Evolutionary conservation across 768 basidiomycete genomes (phyloP).

Genomic region (Hypholoma fasciculare): DNA sequence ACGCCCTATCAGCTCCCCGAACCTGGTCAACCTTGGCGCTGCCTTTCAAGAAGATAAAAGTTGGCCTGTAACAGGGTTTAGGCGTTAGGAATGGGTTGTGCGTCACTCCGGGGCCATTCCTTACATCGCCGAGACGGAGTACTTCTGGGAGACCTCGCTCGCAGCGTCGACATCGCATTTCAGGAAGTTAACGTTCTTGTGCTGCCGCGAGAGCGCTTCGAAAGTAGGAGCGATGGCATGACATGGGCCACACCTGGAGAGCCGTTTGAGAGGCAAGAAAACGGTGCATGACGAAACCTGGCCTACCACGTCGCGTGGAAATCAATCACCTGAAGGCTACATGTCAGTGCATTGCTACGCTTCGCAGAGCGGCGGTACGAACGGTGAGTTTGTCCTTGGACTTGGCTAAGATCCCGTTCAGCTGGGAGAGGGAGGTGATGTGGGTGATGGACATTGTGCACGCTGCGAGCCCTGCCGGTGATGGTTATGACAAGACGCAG

Average conservation of each 20-base stretch:
- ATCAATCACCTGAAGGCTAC: constrained; percentile 66
- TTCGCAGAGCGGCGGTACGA: background rate
- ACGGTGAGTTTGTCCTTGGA: constrained; percentile 69
- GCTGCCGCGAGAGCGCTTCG: constrained; percentile 68
- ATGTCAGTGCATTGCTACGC: background rate
- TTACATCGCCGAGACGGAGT: constrained; percentile 74
- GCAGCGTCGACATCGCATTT: constrained; percentile 82
- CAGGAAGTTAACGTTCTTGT: constrained; percentile 73
- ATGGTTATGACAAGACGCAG: no score
- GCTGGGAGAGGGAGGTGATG: constrained; percentile 60
- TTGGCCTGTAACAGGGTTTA: constrained; percentile 55
- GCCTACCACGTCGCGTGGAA: constrained; percentile 82
- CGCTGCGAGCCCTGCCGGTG: background rate
- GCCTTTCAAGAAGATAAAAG: constrained; percentile 78
- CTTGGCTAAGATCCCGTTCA: constrained; percentile 57
- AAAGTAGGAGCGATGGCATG: constrained; percentile 79
- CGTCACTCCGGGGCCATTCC: constrained; percentile 15
- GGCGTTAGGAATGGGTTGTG: background rate
- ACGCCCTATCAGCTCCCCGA: constrained; percentile 71
- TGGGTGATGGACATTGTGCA: constrained; percentile 49
- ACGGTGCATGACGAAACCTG: background rate
- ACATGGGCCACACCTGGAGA: constrained; percentile 82
- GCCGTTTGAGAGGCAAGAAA: background rate
- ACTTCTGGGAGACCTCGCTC: constrained; percentile 62
- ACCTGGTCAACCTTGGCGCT: constrained; percentile 68